Conservation (phyloP, 129 eudicot species). For the Deinandra increscens region DNA sequence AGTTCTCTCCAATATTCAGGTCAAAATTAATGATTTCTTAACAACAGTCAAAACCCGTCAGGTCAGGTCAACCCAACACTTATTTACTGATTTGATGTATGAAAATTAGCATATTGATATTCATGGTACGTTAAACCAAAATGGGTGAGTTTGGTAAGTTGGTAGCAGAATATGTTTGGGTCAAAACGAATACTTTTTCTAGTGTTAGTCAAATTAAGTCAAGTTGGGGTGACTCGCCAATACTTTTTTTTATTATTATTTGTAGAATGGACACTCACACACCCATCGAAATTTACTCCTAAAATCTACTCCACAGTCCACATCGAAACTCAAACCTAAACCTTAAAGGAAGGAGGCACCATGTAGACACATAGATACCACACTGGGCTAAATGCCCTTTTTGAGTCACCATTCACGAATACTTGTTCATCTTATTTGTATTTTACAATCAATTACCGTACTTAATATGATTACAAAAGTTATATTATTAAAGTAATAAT, state of each 20-base stretch:
- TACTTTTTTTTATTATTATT: not conserved
- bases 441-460: not conserved
- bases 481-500: not conserved
- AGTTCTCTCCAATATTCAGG: not conserved
- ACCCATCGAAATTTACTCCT: too few species aligned
- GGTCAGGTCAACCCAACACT: not conserved
- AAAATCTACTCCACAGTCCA: too few species aligned
- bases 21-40: not conserved
- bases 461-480: not conserved
- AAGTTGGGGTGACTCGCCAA: not conserved
- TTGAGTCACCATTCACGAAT: not conserved
- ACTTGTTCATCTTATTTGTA: not conserved
- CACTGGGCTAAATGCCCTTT: too few species aligned
- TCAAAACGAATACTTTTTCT: not conserved
- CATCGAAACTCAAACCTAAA: too few species aligned
- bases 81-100: not conserved
- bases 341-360: too few species aligned
- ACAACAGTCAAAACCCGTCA: not conserved
- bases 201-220: not conserved
- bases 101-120: not conserved
- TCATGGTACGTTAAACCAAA: not conserved
- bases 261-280: too few species aligned
- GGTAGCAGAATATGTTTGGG: not conserved
- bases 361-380: too few species aligned
- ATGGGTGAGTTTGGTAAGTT: not conserved